Evolutionary conservation across 2,329 filamentous ascomycete species (phyloP).

Genomic region (Gaeumannomyces tritici): DNA sequence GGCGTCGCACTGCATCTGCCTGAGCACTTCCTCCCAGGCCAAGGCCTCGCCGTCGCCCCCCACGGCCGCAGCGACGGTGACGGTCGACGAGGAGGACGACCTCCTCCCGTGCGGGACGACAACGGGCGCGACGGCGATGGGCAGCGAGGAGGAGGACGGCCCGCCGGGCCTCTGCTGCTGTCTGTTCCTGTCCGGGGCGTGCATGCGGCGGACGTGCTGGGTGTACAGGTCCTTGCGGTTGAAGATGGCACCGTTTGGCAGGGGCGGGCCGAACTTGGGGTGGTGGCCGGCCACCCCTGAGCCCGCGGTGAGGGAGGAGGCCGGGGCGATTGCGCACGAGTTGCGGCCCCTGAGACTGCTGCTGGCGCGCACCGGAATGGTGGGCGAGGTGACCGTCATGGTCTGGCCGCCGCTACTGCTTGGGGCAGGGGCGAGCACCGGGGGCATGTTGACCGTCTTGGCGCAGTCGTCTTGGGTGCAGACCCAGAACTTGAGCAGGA

Average conservation of each 20-base stretch:
- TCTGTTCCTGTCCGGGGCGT: conserved; percentile 40
- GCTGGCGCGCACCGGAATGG: conserved; percentile 6
- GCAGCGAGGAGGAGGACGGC: neutral
- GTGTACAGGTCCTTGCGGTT: conserved; percentile 89
- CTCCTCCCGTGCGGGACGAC: neutral
- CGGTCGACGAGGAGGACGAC: conserved; percentile 2
- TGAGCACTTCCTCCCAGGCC: conserved; percentile 44
- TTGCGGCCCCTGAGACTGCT: conserved; percentile 6
- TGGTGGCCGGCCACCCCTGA: neutral
- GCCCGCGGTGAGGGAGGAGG: neutral
- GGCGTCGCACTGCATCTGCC: conserved; percentile 46
- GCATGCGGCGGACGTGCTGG: conserved; percentile 81
- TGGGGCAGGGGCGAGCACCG: too few species aligned
- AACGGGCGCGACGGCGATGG: neutral
- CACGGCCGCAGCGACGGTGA: neutral
- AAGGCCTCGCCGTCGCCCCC: conserved; percentile 4
- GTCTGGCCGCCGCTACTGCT: neutral
- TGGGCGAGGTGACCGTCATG: conserved; percentile 9
- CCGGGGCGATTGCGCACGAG: conserved; percentile 1
- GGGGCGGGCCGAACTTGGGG: conserved; percentile 8
- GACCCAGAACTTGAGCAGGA: conserved; percentile 64
- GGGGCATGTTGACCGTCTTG: conserved; percentile 10
- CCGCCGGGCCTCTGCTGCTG: conserved; percentile 17
- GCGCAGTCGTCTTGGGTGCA: conserved; percentile 57
- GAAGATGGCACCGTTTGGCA: conserved; percentile 53